These are phyloP conservation scores for Aspergillus ustus DNA, from an alignment of 2,329 filamentous ascomycete genomes.

Conservation along the genomic window DNA sequence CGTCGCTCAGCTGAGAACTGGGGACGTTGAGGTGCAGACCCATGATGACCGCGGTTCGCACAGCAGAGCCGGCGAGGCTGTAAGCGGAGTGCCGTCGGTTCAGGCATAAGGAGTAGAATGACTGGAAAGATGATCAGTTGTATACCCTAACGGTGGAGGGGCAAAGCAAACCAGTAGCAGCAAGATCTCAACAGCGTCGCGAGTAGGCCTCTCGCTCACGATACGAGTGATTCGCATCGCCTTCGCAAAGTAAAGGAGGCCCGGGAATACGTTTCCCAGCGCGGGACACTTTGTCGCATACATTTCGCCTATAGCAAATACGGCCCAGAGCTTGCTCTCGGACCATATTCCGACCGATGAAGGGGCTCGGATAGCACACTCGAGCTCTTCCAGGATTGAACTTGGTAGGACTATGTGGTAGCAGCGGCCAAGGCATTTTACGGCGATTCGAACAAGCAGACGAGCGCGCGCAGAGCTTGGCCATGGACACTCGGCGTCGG, in stretches of 20 bases:
- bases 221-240: not conserved
- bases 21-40: not conserved
- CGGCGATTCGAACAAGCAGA: not conserved
- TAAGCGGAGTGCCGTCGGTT: not conserved
- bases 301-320: not conserved
- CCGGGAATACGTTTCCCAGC: not conserved
- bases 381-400: not conserved
- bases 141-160: no score
- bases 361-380: not conserved
- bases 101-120: slow-evolving; percentile 1
- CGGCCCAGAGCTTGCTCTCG: not conserved
- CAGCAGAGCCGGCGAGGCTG: not conserved
- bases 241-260: not conserved
- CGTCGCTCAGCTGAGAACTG: not conserved
- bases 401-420: not conserved
- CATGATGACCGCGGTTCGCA: not conserved
- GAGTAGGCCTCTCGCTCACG: not conserved
- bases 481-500: not conserved
- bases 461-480: not conserved
- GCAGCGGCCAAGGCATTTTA: not conserved
- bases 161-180: not conserved
- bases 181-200: not conserved
- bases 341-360: not conserved
- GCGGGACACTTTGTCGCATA: not conserved
- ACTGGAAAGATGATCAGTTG: not conserved